These are phyloP conservation scores for Fusarium fujikuroi DNA, from an alignment of 2,329 filamentous ascomycete genomes.

Conservation along the genomic window DNA sequence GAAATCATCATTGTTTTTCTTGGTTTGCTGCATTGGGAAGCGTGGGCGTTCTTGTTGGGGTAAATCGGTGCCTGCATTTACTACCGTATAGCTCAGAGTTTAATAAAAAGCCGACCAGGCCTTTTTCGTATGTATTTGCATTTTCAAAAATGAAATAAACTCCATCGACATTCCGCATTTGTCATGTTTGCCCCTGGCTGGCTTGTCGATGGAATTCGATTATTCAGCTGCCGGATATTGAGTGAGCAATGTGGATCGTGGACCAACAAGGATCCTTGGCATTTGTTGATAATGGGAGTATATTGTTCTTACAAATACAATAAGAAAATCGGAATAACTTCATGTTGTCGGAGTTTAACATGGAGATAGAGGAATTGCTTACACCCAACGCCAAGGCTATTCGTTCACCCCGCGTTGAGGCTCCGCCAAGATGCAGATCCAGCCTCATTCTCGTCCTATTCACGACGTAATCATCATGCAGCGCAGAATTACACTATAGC, in stretches of 20 bases:
- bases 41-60: conserved; percentile 32
- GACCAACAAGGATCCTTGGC: not conserved
- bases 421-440: conserved; percentile 12
- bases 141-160: conserved; percentile 10
- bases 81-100: conserved; percentile 17
- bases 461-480: conserved; percentile 6
- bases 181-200: not conserved
- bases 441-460: not conserved
- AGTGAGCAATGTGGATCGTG: not conserved
- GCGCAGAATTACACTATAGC: conserved; percentile 18
- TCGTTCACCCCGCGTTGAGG: not conserved
- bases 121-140: not conserved
- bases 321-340: not conserved
- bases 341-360: conserved; percentile 19
- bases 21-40: conserved; percentile 32
- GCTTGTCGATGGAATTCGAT: conserved; percentile 4
- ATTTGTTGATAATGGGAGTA: not conserved
- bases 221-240: not conserved
- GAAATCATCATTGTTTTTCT: not conserved
- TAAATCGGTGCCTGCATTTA: conserved; percentile 17
- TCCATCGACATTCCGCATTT: not conserved
- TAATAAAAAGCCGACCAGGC: conserved; percentile 12
- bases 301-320: not conserved
- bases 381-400: not conserved
- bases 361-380: conserved; percentile 5